Percentiles rank a stretch among this genome's conserved stretches.
These are phyloP conservation scores for Chaetomiaceae sp. DNA, from an alignment of 2,329 filamentous ascomycete genomes.

Conservation along the genomic window DNA sequence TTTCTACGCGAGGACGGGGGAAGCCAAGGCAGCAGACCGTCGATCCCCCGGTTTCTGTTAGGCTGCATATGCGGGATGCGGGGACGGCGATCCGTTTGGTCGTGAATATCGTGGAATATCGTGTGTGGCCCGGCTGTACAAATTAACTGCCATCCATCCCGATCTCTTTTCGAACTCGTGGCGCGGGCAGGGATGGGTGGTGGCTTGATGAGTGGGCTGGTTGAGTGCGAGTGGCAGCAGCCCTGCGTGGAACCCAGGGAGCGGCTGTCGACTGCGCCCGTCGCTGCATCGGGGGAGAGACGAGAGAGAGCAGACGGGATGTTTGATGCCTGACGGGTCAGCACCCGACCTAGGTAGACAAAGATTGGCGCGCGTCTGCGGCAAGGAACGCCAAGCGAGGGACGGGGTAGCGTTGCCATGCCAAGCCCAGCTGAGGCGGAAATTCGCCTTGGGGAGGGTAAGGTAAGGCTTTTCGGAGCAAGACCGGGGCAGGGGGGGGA, in stretches of 20 bases:
- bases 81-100: constrained; percentile 4
- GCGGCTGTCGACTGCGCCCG: constrained; percentile 4
- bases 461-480: constrained; percentile 16
- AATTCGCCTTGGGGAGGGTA: constrained; percentile 14
- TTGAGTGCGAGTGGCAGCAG: background rate
- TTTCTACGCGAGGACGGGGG: background rate
- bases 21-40: constrained; percentile 4
- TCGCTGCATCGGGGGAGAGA: background rate
- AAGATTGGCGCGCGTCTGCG: constrained; percentile 14
- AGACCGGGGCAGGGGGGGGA: background rate
- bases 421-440: constrained; percentile 17
- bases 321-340: background rate
- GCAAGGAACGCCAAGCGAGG: constrained; percentile 2
- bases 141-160: constrained; percentile 13
- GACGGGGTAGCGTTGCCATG: constrained; percentile 4
- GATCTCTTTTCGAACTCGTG: constrained; percentile 5
- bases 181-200: background rate
- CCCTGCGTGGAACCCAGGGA: constrained; percentile 5
- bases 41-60: constrained; percentile 1
- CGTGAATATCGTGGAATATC: background rate
- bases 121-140: constrained; percentile 11
- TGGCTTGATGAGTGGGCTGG: constrained; percentile 5
- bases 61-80: constrained; percentile 6
- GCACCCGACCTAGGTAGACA: background rate
- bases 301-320: background rate